Conservation (phyloP, 1,284 basidiomycete genomes). For the Agroathelia rolfsii region DNA sequence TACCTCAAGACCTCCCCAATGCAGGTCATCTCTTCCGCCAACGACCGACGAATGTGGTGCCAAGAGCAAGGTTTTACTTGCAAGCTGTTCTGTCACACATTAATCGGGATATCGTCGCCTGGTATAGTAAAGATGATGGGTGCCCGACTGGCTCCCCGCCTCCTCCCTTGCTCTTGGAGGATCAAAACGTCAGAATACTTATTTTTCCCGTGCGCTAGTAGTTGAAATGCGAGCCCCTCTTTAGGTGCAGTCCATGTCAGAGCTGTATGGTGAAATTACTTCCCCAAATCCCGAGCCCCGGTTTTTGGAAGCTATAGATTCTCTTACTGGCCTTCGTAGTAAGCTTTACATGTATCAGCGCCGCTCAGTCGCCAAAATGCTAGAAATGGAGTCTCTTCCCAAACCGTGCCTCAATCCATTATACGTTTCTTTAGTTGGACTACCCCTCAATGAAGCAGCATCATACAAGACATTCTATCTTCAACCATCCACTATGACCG, state of each 20-base stretch:
- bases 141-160: conserved; percentile 10
- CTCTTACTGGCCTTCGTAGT: conserved; percentile 39
- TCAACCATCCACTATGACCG: conserved; percentile 58
- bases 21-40: conserved; percentile 38
- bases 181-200: too few relatives aligned
- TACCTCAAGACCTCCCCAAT: conserved; percentile 53
- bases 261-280: conserved; percentile 56
- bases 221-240: too few relatives aligned
- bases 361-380: conserved; percentile 57
- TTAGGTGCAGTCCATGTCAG: too few relatives aligned
- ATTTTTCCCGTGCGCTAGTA: too few relatives aligned
- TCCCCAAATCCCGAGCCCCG: conserved; percentile 33
- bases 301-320: conserved; percentile 9
- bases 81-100: conserved; percentile 36
- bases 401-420: conserved; percentile 44
- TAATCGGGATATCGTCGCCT: conserved; percentile 27
- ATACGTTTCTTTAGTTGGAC: conserved; percentile 39
- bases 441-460: conserved; percentile 25
- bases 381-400: conserved; percentile 42
- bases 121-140: conserved; percentile 29
- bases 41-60: conserved; percentile 35
- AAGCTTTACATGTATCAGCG: conserved; percentile 56
- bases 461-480: conserved; percentile 35
- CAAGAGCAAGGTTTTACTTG: conserved; percentile 34
- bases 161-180: conserved; percentile 11